Percentiles rank a stretch among this genome's conserved stretches.
Conservation (phyloP, 805 yeast species). For the Komagataella pastoris region DNA sequence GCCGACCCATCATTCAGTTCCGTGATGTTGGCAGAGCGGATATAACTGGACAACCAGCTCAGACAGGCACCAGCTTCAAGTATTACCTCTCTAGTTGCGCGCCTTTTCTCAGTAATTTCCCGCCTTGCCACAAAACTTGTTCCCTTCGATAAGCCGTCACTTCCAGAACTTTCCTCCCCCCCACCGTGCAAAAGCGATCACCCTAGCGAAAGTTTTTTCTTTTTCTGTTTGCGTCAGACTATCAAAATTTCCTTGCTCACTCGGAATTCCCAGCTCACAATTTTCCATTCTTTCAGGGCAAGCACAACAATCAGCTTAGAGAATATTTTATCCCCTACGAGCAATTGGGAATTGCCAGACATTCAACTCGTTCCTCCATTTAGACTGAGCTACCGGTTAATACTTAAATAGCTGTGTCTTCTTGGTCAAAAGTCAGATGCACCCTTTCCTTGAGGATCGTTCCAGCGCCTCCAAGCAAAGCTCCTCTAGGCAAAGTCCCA, state of each 20-base stretch:
- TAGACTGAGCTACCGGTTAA: not conserved
- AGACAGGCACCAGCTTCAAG: not conserved
- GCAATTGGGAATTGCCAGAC: not conserved
- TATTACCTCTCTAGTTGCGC: not conserved
- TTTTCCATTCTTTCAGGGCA: not conserved
- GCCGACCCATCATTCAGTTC: not conserved
- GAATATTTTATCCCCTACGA: not conserved
- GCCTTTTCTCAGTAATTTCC: not conserved
- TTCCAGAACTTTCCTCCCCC: not conserved
- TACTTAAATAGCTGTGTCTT: not conserved
- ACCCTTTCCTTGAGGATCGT: not conserved
- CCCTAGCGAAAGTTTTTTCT: not conserved
- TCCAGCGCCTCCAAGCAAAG: not conserved
- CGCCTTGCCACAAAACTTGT: not conserved
- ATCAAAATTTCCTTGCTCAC: not conserved
- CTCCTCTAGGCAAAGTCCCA: not conserved
- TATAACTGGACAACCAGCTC: not conserved
- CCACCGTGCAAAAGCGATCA: not conserved
- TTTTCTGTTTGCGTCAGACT: not conserved
- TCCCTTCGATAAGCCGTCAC: not conserved
- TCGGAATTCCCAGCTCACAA: not conserved
- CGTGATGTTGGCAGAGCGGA: not conserved
- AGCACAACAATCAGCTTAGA: not conserved
- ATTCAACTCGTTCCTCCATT: not conserved
- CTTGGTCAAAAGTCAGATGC: not conserved